Evolutionary conservation across 306 rosid genomes (phyloP).

Genomic region (Dryas drummondii): DNA sequence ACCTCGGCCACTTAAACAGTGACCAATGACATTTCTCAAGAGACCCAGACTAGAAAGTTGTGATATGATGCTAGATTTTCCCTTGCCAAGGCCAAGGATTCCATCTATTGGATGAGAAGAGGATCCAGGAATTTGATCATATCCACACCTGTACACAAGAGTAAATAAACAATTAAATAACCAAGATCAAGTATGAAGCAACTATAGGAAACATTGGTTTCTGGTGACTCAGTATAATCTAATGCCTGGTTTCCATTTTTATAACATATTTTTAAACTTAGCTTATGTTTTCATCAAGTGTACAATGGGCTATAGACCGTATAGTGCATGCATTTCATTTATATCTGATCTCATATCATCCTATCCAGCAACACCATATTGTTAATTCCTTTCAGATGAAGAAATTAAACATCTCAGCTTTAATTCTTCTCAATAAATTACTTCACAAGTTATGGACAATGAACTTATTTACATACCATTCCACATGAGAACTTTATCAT

Average conservation of each 20-base stretch:
- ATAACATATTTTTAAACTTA: not conserved
- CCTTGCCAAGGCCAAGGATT: constrained; percentile 87
- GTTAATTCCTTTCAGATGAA: not conserved
- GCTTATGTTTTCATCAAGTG: not conserved
- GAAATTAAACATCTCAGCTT: not conserved
- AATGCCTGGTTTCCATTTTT: constrained; percentile 1
- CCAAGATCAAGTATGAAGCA: not conserved
- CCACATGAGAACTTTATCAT: not conserved
- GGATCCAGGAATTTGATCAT: constrained; percentile 66
- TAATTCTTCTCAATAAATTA: not conserved
- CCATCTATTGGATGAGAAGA: constrained; percentile 77
- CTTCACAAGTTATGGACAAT: not conserved
- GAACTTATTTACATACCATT: not conserved
- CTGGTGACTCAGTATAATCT: not conserved
- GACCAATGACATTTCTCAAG: constrained; percentile 70
- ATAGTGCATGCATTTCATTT: not conserved
- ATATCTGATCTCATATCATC: not conserved
- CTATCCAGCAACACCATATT: not conserved
- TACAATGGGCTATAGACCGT: not conserved
- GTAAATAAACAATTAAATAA: not conserved
- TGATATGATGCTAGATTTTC: constrained; percentile 72
- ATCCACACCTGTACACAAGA: constrained; percentile 71
- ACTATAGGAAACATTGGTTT: not conserved
- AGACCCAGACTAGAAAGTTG: constrained; percentile 71
- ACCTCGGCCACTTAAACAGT: constrained; percentile 75